These are phyloP conservation scores for Colletotrichum phormii DNA, from an alignment of 2,329 filamentous ascomycete genomes.

Conservation along the genomic window DNA sequence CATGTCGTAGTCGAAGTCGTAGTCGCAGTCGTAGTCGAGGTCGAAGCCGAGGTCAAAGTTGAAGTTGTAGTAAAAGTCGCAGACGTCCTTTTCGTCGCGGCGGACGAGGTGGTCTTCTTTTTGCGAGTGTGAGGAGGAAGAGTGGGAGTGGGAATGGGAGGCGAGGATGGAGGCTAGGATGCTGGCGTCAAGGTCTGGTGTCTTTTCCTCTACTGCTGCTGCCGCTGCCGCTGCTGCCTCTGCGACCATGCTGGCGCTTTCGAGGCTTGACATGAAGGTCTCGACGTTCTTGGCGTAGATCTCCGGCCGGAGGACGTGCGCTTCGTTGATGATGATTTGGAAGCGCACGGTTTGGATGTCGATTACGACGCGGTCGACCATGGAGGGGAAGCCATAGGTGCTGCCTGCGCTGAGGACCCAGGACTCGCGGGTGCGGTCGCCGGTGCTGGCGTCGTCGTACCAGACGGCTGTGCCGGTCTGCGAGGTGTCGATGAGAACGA, in stretches of 20 bases:
- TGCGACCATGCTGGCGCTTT: not conserved
- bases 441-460: constrained; percentile 54
- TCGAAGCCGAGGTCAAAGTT: constrained; percentile 32
- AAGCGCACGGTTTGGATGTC: constrained; percentile 54
- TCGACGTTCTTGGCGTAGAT: constrained; percentile 49
- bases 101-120: not conserved
- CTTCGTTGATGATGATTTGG: constrained; percentile 52
- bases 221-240: not conserved
- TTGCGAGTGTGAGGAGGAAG: not conserved
- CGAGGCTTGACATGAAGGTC: constrained; percentile 41
- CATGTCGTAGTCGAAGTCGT: not conserved
- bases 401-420: constrained; percentile 51
- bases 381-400: constrained; percentile 48
- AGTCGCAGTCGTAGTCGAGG: constrained; percentile 8
- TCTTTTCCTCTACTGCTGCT: not conserved
- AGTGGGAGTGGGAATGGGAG: too few species aligned
- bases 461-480: constrained; percentile 53
- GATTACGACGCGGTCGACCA: constrained; percentile 48
- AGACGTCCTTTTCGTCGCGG: constrained; percentile 13
- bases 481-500: constrained; percentile 53
- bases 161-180: too few species aligned
- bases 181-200: too few species aligned
- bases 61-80: constrained; percentile 29
- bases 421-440: constrained; percentile 49
- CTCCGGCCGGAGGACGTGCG: constrained; percentile 46